phyloP scores from a whole-genome alignment of 2,329 filamentous ascomycete genomes.

The Gnomoniopsis smithogilvyi region DNA sequence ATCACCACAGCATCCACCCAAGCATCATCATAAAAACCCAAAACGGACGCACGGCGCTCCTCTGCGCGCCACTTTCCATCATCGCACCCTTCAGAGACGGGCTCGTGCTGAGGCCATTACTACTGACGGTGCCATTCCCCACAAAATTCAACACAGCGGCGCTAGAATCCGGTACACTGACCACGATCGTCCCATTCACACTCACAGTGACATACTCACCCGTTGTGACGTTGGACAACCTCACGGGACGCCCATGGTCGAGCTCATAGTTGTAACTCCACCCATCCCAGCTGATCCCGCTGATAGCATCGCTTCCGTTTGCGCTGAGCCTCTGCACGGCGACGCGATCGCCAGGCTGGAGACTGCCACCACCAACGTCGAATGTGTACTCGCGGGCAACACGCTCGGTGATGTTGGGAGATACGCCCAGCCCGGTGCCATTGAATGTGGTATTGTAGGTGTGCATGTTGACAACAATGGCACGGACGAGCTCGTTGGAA shows the following conservation, averaged over 20 bases:
- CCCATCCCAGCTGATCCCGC: conserved; percentile 60
- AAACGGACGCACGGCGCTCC: too few species aligned
- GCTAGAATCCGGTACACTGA: conserved; percentile 39
- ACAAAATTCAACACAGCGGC: conserved; percentile 35
- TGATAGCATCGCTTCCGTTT: conserved; percentile 62
- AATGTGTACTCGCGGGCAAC: conserved; percentile 39
- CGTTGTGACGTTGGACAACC: conserved; percentile 51
- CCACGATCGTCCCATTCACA: conserved; percentile 20
- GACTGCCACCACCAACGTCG: conserved; percentile 28
- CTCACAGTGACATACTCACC: conserved; percentile 33
- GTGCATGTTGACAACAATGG: conserved; percentile 56
- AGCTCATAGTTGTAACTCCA: conserved; percentile 61
- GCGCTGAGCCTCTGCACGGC: conserved; percentile 45
- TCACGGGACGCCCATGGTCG: conserved; percentile 48
- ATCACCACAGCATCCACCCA: too few species aligned
- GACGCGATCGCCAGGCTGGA: conserved; percentile 31
- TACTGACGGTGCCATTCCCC: not conserved
- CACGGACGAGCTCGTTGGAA: conserved; percentile 33
- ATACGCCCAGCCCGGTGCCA: conserved; percentile 30
- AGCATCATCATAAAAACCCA: too few species aligned
- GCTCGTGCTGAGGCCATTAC: not conserved
- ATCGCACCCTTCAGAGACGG: too few species aligned
- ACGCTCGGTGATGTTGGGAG: conserved; percentile 25
- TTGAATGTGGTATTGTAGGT: conserved; percentile 56
- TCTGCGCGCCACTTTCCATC: too few species aligned